These are phyloP conservation scores for Bipolaris sorokiniana DNA, from an alignment of 2,329 filamentous ascomycete species.

Conservation along the genomic window DNA sequence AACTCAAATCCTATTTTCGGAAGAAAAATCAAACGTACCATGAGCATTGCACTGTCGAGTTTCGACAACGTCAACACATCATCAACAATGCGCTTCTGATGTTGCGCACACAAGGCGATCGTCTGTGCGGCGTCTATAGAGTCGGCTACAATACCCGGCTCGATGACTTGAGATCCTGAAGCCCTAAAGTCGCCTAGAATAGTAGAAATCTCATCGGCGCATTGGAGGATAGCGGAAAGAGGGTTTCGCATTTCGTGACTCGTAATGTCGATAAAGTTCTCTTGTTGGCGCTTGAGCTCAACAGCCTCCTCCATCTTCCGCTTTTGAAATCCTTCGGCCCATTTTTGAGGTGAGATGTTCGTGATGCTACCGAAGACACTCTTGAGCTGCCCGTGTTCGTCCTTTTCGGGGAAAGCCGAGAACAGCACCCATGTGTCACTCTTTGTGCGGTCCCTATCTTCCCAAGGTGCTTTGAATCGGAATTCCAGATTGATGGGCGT, in stretches of 20 bases:
- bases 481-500: conserved; percentile 74
- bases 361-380: conserved; percentile 82
- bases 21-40: conserved; percentile 46
- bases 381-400: conserved; percentile 68
- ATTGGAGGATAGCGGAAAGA: conserved; percentile 75
- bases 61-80: conserved; percentile 59
- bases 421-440: conserved; percentile 78
- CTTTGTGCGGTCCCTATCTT: conserved; percentile 61
- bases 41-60: conserved; percentile 75
- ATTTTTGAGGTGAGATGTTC: conserved; percentile 85
- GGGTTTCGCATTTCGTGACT: conserved; percentile 80
- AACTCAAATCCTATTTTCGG: neutral
- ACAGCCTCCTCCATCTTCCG: conserved; percentile 80
- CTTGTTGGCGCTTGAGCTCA: conserved; percentile 79
- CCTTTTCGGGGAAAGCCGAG: conserved; percentile 75
- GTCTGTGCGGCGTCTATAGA: conserved; percentile 78
- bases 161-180: conserved; percentile 55
- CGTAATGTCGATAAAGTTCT: conserved; percentile 82
- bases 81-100: conserved; percentile 69
- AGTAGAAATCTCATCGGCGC: conserved; percentile 73
- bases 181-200: conserved; percentile 55
- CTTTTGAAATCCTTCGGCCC: conserved; percentile 80
- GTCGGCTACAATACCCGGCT: conserved; percentile 59
- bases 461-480: conserved; percentile 72
- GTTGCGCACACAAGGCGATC: conserved; percentile 77